A percentile compares a stretch with the other conserved stretches of the same genome.
Evolutionary conservation across 345 rosid genomes (phyloP).

Genomic region (Lepidium aucheri): DNA sequence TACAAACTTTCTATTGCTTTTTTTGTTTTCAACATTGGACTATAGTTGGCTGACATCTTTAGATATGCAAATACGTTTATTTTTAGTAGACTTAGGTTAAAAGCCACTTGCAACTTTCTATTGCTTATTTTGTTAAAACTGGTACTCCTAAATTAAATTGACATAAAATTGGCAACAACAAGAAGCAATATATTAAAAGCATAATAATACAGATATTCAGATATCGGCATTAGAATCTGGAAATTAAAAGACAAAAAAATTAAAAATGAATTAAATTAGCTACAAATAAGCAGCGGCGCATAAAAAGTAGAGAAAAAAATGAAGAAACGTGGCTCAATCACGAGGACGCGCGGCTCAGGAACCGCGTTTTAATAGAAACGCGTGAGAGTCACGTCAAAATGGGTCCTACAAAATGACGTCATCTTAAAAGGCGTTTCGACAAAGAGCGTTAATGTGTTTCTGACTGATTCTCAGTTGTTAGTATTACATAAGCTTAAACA

Average conservation of each 20-base stretch:
- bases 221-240: constrained; percentile 14
- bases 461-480: background rate
- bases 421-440: background rate
- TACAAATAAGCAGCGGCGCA: constrained; percentile 16
- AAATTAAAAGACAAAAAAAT: background rate
- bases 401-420: constrained; percentile 14
- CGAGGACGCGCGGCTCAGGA: constrained; percentile 29
- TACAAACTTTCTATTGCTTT: no score
- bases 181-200: background rate
- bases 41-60: no score
- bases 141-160: no score
- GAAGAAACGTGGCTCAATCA: constrained; percentile 19
- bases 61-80: no score
- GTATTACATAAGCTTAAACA: background rate
- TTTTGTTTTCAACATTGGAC: no score
- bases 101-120: no score
- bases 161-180: no score
- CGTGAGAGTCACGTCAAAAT: constrained; percentile 3
- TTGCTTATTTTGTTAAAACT: no score
- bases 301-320: background rate
- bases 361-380: constrained; percentile 19
- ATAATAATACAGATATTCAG: constrained; percentile 12
- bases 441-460: constrained; percentile 10
- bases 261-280: background rate
- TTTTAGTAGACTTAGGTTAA: no score